Evolutionary conservation across 2,329 filamentous ascomycete genomes (phyloP).

Genomic region (Metarhizium brunneum): DNA sequence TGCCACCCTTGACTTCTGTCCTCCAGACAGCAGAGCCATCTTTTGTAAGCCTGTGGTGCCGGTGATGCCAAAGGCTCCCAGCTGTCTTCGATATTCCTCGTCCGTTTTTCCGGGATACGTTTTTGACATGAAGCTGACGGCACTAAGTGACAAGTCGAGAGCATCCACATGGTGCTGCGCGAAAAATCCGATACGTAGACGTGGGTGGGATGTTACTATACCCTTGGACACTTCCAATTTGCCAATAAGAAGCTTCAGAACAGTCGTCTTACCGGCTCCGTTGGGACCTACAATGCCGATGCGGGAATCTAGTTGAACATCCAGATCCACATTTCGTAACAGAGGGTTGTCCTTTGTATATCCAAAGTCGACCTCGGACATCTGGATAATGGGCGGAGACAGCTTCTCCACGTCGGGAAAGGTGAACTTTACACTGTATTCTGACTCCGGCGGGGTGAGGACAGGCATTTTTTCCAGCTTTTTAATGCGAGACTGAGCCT

Average conservation of each 20-base stretch:
- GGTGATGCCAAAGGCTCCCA: slow-evolving; percentile 83
- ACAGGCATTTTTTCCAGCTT: slow-evolving; percentile 96
- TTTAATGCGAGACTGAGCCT: slow-evolving; percentile 98
- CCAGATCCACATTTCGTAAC: slow-evolving; percentile 79
- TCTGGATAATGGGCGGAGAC: slow-evolving; percentile 94
- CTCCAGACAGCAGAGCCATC: slow-evolving; percentile 88
- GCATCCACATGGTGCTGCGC: slow-evolving; percentile 98
- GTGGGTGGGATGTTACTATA: slow-evolving; percentile 78
- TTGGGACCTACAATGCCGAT: slow-evolving; percentile 99
- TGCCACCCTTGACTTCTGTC: slow-evolving; percentile 95
- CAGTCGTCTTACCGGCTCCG: slow-evolving; percentile 95
- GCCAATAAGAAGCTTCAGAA: slow-evolving; percentile 94
- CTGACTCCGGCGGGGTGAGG: slow-evolving; percentile 78
- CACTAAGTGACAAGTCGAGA: slow-evolving; percentile 77
- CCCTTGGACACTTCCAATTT: slow-evolving; percentile 69
- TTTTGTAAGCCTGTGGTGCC: slow-evolving; percentile 95
- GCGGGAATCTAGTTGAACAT: slow-evolving; percentile 94
- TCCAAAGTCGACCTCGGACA: slow-evolving; percentile 86
- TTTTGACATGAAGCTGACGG: slow-evolving; percentile 94
- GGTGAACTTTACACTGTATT: slow-evolving; percentile 93
- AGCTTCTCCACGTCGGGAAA: slow-evolving; percentile 98
- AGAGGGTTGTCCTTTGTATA: slow-evolving; percentile 74
- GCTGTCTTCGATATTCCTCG: slow-evolving; percentile 91
- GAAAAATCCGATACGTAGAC: slow-evolving; percentile 90
- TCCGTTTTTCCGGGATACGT: slow-evolving; percentile 84